A percentile compares a stretch with the other conserved stretches of the same genome.
Conservation (phyloP, 257 asterid genomes). For the Thymus mandschuricus region DNA sequence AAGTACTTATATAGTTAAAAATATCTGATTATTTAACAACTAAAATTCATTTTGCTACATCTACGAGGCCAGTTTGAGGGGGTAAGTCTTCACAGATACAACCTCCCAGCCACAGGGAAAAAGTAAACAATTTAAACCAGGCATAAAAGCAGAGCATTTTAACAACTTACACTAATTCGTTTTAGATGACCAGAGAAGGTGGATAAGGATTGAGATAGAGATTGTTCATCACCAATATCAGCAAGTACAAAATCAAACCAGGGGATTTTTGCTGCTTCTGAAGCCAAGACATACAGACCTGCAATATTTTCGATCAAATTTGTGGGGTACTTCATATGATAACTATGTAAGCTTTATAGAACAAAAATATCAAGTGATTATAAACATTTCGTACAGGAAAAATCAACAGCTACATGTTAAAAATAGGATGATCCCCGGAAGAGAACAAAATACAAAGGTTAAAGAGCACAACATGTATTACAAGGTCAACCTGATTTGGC, state of each 20-base stretch:
- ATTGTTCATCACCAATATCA: slow-evolving; percentile 98
- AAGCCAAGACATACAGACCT: slow-evolving; percentile 91
- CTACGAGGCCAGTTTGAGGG: too few relatives aligned
- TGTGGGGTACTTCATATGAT: slow-evolving; percentile 2
- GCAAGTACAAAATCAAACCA: slow-evolving; percentile 98
- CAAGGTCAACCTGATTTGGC: slow-evolving; percentile 84
- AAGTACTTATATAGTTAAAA: slow-evolving; percentile 14
- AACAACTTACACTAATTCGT: slow-evolving; percentile 86
- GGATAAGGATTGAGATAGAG: slow-evolving; percentile 91
- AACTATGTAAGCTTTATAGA: slow-evolving; percentile 14
- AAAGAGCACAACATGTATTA: slow-evolving; percentile 5
- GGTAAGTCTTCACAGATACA: too few relatives aligned
- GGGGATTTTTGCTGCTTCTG: slow-evolving; percentile 90
- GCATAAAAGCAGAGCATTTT: slow-evolving; percentile 14
- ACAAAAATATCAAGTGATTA: not conserved
- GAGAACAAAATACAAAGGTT: slow-evolving; percentile 9
- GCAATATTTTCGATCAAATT: slow-evolving; percentile 37
- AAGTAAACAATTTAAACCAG: slow-evolving; percentile 16
- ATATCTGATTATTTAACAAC: slow-evolving; percentile 8
- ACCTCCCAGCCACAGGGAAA: slow-evolving; percentile 6
- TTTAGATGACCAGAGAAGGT: slow-evolving; percentile 98
- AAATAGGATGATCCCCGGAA: slow-evolving; percentile 1
- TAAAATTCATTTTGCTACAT: too few relatives aligned
- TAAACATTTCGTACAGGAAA: not conserved
- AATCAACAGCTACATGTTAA: slow-evolving; percentile 9